Evolutionary conservation across 345 rosid genomes (phyloP).

Genomic region (Gossypium stocksii): DNA sequence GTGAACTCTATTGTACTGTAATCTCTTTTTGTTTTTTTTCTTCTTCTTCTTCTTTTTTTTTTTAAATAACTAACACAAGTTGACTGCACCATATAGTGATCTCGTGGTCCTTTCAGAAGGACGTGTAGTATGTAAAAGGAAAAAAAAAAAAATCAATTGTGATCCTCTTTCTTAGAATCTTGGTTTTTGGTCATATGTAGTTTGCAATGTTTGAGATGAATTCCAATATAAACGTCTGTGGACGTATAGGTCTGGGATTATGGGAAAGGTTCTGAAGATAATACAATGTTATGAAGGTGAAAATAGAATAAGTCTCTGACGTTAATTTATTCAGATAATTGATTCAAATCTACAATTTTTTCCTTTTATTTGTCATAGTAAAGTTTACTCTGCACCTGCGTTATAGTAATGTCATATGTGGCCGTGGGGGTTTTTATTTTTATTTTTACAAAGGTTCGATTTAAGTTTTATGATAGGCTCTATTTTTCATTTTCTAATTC

Average conservation of each 20-base stretch:
- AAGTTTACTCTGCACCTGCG: too few species aligned
- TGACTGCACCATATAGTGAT: constrained; percentile 14
- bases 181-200: not conserved
- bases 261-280: not conserved
- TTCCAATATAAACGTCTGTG: not conserved
- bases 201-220: not conserved
- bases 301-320: not conserved
- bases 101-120: not conserved
- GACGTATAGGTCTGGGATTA: not conserved
- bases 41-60: not conserved
- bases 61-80: not conserved
- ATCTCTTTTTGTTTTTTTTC: not conserved
- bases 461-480: too few species aligned
- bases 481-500: too few species aligned
- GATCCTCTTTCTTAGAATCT: not conserved
- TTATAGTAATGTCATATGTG: too few species aligned
- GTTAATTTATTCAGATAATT: not conserved
- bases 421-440: too few species aligned
- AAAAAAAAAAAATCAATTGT: constrained; percentile 2
- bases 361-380: not conserved
- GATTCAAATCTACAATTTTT: not conserved
- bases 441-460: too few species aligned
- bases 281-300: not conserved
- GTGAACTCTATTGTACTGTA: not conserved
- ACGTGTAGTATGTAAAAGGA: not conserved